These are phyloP conservation scores for Prunus dulcis DNA, from an alignment of 306 rosid species.

Conservation along the genomic window DNA sequence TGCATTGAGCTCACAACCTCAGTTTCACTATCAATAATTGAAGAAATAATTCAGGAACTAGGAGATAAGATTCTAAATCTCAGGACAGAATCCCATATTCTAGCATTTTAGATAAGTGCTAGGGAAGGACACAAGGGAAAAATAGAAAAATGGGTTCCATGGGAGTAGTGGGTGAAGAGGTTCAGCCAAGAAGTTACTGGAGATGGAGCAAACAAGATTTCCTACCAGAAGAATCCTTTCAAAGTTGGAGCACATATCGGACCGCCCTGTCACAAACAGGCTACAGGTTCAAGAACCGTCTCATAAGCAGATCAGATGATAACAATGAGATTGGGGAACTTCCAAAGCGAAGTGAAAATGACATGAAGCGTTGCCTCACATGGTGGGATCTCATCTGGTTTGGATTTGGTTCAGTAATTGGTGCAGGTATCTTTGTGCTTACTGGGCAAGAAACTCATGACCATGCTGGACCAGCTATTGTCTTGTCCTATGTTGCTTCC, in stretches of 20 bases:
- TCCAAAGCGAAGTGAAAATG: conserved; percentile 48
- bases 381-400: conserved; percentile 91
- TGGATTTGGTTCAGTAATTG: conserved; percentile 72
- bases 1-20: neutral
- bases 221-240: conserved; percentile 76
- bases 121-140: neutral
- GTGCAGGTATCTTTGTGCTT: conserved; percentile 74
- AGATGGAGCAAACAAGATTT: conserved; percentile 74
- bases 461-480: conserved; percentile 66
- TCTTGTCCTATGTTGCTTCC: conserved; percentile 58
- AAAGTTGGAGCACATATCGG: conserved; percentile 52
- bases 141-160: conserved; percentile 29
- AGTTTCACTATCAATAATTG: neutral
- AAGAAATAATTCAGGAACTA: neutral
- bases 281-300: conserved; percentile 65
- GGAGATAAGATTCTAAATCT: neutral
- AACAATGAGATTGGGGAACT: conserved; percentile 44
- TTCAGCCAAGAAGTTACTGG: neutral
- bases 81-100: neutral
- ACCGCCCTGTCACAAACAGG: conserved; percentile 54
- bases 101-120: neutral
- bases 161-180: neutral
- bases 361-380: conserved; percentile 40
- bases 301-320: conserved; percentile 53
- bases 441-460: conserved; percentile 60